Base-by-base conservation (phyloP, 2,329 filamentous ascomycete species). In the Diaporthe sp. region DNA sequence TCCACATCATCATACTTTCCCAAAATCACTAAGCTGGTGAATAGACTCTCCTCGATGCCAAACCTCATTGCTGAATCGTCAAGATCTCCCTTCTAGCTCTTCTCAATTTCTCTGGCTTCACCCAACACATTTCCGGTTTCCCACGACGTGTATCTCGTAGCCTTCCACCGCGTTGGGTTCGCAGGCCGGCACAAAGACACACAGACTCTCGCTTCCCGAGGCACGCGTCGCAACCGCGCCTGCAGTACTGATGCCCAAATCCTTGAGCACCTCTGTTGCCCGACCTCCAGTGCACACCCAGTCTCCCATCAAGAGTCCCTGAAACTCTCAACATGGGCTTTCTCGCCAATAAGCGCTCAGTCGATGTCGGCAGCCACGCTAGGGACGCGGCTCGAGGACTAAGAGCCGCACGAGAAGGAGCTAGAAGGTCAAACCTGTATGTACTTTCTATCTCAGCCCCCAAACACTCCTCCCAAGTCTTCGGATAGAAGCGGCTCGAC, bases 301-400 rank as follows among this genome's bases (percentile, higher is more conserved):
- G 31, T 39, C 8, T 39, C 10, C 6, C 19, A 17, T 13, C 31
- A 12, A 12, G 31, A 34, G 17, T 9, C 8, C 17, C 28, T 6
- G 19, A 1, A 31, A 2, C 15, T 34, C n/a, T 4, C 42, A 65
- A 46, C 5, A 65, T 65, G 61, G 13, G 25, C 25, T 15, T 42
- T 34, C 9, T 1, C 10, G 17, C 28, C 31, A 51, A n/a, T 0
- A 25, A n/a, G 1, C 6, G 0, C 31, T 22, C 19, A 4, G 12
- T n/a, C 25, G 19, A n/a, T 3, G 22, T 51, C 22, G 2, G 22
- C 4, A 19, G 65, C 3, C 46, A 39, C 1, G 28, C 62, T 37
- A 19, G 44, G 1, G 17, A 12, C 12, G 22, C 22, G 19, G 44
- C 22, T 17, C 62, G 62, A 17, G 0, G 7, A 4, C 4, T n/a